phyloP scores from a whole-genome alignment of 441 rosid genomes.

The Brassica balearica region DNA sequence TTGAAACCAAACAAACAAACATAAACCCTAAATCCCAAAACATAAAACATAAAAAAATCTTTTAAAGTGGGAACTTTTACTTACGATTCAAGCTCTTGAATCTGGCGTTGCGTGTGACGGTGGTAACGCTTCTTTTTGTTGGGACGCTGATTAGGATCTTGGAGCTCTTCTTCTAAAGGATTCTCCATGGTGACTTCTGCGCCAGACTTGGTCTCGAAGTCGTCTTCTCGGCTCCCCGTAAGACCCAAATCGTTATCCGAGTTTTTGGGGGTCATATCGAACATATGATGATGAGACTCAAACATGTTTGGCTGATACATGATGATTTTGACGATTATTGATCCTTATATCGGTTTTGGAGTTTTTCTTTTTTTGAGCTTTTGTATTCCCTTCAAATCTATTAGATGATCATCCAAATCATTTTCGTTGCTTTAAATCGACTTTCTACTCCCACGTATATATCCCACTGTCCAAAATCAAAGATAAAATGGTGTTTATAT shows the following conservation, averaged over 20 bases:
- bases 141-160: slow-evolving; percentile 68
- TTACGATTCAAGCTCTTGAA: slow-evolving; percentile 93
- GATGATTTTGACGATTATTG: slow-evolving; percentile 38
- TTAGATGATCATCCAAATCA: slow-evolving; percentile 26
- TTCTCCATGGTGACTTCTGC: slow-evolving; percentile 65
- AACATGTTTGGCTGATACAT: slow-evolving; percentile 73
- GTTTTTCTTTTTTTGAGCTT: neutral
- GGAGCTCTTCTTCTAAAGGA: slow-evolving; percentile 69
- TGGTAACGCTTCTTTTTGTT: slow-evolving; percentile 89
- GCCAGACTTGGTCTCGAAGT: slow-evolving; percentile 71
- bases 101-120: slow-evolving; percentile 91
- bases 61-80: slow-evolving; percentile 20
- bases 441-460: slow-evolving; percentile 20
- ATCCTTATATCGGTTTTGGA: slow-evolving; percentile 14
- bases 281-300: slow-evolving; percentile 56
- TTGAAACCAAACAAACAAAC: neutral
- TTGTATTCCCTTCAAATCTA: slow-evolving; percentile 19
- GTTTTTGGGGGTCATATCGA: slow-evolving; percentile 64
- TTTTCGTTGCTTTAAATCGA: slow-evolving; percentile 16
- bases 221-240: slow-evolving; percentile 62
- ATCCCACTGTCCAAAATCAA: slow-evolving; percentile 36
- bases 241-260: slow-evolving; percentile 62
- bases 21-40: slow-evolving; percentile 13
- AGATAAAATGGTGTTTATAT: slow-evolving; percentile 24
- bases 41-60: neutral